Conservation (phyloP, 257 asterid species). For the Eustoma russellianum region DNA sequence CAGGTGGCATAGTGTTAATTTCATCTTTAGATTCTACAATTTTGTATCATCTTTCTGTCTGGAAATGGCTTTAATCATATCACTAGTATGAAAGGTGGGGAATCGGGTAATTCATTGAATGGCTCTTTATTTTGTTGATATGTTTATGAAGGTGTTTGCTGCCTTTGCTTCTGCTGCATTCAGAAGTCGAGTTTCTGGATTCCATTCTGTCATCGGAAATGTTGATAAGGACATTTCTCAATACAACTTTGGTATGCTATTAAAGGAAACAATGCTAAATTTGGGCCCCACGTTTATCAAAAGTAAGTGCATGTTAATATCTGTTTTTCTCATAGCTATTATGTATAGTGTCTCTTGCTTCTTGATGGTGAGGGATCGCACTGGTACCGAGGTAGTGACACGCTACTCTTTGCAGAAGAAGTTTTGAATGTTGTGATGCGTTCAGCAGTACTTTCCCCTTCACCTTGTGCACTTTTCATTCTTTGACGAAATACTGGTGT, state of each 20-base stretch:
- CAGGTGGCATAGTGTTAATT: neutral
- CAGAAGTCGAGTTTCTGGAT: conserved; percentile 53
- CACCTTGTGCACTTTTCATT: too few relatives aligned
- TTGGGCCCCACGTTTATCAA: conserved; percentile 96
- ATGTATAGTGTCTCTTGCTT: conserved; percentile 10
- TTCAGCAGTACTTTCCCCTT: conserved; percentile 5
- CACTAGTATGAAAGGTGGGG: conserved; percentile 5
- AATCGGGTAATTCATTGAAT: conserved; percentile 12
- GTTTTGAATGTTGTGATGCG: neutral
- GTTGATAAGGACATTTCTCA: conserved; percentile 38
- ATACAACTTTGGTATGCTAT: conserved; percentile 54
- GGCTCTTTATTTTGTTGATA: conserved; percentile 22
- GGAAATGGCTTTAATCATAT: neutral
- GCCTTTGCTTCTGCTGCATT: conserved; percentile 75
- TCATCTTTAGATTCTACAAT: neutral
- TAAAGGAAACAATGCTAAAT: conserved; percentile 79
- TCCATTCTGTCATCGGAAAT: conserved; percentile 33
- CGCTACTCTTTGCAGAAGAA: neutral
- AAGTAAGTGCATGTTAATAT: conserved; percentile 29
- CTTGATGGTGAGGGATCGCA: neutral
- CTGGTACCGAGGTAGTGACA: neutral
- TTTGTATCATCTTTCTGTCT: too few relatives aligned
- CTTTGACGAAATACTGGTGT: too few relatives aligned
- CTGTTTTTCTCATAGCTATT: conserved; percentile 1
- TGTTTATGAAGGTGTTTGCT: conserved; percentile 62